A percentile compares a stretch with the other conserved stretches of the same genome.
Evolutionary conservation across 2,329 filamentous ascomycete species (phyloP).

Genomic region (Rhytidhysteron rufulum): DNA sequence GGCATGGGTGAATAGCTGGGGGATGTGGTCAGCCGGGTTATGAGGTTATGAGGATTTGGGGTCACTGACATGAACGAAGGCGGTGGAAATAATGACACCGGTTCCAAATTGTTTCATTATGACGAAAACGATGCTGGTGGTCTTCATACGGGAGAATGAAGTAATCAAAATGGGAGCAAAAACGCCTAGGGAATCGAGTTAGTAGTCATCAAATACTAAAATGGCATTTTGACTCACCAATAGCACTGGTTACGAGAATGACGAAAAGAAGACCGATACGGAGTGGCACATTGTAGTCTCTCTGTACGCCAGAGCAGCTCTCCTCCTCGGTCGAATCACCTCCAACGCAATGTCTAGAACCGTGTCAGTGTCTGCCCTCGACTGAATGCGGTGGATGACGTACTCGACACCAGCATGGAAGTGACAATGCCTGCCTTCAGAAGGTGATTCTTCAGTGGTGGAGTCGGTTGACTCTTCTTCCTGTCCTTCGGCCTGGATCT

Average conservation of each 20-base stretch:
- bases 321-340: slow-evolving; percentile 40
- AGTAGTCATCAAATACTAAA: not conserved
- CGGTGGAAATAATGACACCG: no score
- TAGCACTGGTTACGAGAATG: slow-evolving; percentile 62
- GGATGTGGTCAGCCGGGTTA: no score
- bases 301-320: slow-evolving; percentile 45
- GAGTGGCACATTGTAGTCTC: slow-evolving; percentile 65
- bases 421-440: slow-evolving; percentile 50
- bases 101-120: no score
- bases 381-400: slow-evolving; percentile 24
- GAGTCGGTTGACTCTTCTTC: slow-evolving; percentile 12
- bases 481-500: slow-evolving; percentile 44
- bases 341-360: slow-evolving; percentile 54
- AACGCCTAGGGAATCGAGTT: slow-evolving; percentile 35
- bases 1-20: slow-evolving; percentile 71
- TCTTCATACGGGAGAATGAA: slow-evolving; percentile 53
- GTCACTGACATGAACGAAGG: slow-evolving; percentile 63
- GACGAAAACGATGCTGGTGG: no score
- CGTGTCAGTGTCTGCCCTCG: slow-evolving; percentile 21
- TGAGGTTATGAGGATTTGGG: no score
- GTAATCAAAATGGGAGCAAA: slow-evolving; percentile 64
- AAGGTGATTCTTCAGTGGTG: slow-evolving; percentile 14
- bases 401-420: slow-evolving; percentile 74
- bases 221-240: slow-evolving; percentile 46
- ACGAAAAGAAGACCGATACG: slow-evolving; percentile 70